A percentile compares a stretch with the other conserved stretches of the same genome.
phyloP scores from a whole-genome alignment of 306 rosid species.

The Castanea sativa region DNA sequence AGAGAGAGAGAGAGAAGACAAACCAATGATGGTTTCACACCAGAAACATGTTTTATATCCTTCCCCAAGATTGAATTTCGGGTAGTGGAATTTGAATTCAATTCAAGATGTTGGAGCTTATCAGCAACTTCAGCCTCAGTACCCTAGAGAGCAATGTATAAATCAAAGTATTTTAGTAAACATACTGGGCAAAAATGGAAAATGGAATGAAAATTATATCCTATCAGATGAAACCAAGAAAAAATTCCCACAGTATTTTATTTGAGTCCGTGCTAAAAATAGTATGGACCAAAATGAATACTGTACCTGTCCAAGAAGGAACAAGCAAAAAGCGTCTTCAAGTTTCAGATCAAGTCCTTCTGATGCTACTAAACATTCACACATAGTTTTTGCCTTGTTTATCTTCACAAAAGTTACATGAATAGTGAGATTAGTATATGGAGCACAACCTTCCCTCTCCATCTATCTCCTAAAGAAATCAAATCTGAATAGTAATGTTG shows the following conservation, averaged over 20 bases:
- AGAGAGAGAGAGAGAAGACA: constrained; percentile 18
- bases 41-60: constrained; percentile 60
- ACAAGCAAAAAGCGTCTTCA: constrained; percentile 76
- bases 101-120: constrained; percentile 74
- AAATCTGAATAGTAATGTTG: not conserved
- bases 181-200: constrained; percentile 1
- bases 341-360: constrained; percentile 85
- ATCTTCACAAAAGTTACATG: constrained; percentile 50
- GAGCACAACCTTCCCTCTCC: not conserved
- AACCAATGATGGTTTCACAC: constrained; percentile 70
- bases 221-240: constrained; percentile 27
- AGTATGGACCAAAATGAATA: constrained; percentile 12
- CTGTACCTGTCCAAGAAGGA: constrained; percentile 81
- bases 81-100: constrained; percentile 51
- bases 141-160: constrained; percentile 48
- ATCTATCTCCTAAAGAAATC: not conserved
- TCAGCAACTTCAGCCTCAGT: constrained; percentile 69
- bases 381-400: constrained; percentile 65
- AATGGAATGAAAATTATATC: constrained; percentile 16
- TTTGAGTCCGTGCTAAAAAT: constrained; percentile 11
- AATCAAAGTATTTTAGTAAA: not conserved
- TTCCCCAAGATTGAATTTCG: constrained; percentile 55
- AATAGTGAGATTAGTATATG: not conserved
- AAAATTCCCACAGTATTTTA: constrained; percentile 17
- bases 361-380: constrained; percentile 80